Percentiles rank a stretch among this genome's conserved stretches.
Evolutionary conservation across 805 yeast genomes (phyloP).

Genomic region (Groenewaldozyma tartarivorans): DNA sequence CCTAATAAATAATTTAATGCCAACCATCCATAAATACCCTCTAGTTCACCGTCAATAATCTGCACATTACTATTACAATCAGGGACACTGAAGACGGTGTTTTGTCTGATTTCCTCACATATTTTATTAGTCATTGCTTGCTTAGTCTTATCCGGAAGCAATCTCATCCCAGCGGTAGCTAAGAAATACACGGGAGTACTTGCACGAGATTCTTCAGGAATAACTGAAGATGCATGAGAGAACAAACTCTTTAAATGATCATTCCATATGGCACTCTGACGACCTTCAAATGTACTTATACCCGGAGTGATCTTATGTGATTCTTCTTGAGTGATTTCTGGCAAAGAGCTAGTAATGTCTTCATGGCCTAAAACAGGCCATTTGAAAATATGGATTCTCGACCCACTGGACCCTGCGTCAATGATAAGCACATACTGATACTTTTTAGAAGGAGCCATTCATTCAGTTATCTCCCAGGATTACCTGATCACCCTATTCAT

Average conservation of each 20-base stretch:
- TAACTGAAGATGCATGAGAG: slow-evolving; percentile 55
- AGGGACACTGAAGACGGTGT: slow-evolving; percentile 47
- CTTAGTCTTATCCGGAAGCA: slow-evolving; percentile 49
- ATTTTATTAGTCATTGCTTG: slow-evolving; percentile 46
- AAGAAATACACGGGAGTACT: slow-evolving; percentile 83
- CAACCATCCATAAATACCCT: slow-evolving; percentile 94
- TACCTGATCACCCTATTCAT: too few relatives aligned
- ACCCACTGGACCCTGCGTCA: slow-evolving; percentile 95
- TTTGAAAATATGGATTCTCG: slow-evolving; percentile 71
- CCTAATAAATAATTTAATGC: slow-evolving; percentile 79
- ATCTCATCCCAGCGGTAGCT: slow-evolving; percentile 96
- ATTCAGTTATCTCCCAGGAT: too few relatives aligned
- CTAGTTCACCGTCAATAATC: slow-evolving; percentile 88
- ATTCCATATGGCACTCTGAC: slow-evolving; percentile 43
- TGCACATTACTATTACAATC: slow-evolving; percentile 64
- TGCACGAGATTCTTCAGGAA: slow-evolving; percentile 51
- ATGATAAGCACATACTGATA: slow-evolving; percentile 69
- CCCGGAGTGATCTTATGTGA: slow-evolving; percentile 87
- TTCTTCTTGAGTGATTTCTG: slow-evolving; percentile 51
- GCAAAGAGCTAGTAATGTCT: slow-evolving; percentile 41
- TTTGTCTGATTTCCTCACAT: slow-evolving; percentile 45
- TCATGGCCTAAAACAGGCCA: slow-evolving; percentile 40
- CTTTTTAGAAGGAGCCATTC: slow-evolving; percentile 15
- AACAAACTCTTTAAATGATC: slow-evolving; percentile 60
- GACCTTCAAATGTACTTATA: slow-evolving; percentile 53